Evolutionary conservation across 2,329 filamentous ascomycete species (phyloP), one percentile per base, ranked within the genome.

Genomic region (Microsporum ferrugineum): DNA sequence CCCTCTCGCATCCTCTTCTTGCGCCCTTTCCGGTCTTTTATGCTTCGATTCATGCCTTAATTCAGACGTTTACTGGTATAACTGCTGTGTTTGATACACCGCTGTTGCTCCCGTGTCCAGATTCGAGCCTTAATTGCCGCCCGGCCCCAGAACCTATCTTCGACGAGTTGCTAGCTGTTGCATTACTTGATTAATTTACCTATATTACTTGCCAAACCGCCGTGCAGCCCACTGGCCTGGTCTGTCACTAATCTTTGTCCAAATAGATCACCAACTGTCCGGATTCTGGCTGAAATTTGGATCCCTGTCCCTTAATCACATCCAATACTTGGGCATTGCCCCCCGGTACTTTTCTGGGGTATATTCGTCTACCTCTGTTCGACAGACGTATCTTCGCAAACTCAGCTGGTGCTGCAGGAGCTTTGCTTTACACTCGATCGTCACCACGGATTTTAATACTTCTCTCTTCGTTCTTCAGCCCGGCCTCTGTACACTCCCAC

Each of bases 341-440:
- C 55, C 53, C 55, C 55, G 34, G 39, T 39, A 39, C 55, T 27
- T 23, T 57, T 57, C 55, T 57, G 60, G 62, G 59, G 60, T 14
- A n/a, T 55, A 47, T 45, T 59, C 61, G 63, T 65, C 63, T 61
- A 53, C 57, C 64, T 66, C 53, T 59, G n/a, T 43, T 47, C 43
- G 57, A 31, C 45, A 57, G 53, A 49, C 14, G 57, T 59, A 61
- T 57, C 55, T 64, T 72, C 71, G 72, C 72, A 74, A 75, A 75
- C 70, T 86, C 87, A 89, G 87, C 86, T 82, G 85, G 86, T 82
- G 82, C 87, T 89, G 87, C 87, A 89, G 86, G 85, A 88, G 84
- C 68, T 74, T 75, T 74, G 72, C 71, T 68, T 69, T 57, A 39
- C 23, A 14, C 55, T 57, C 55, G 17, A 33, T 29, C 69, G 69